Percentiles rank a stretch among this genome's conserved stretches.
These are phyloP conservation scores for Terana coerulea DNA, from an alignment of 768 basidiomycete genomes.

Conservation along the genomic window DNA sequence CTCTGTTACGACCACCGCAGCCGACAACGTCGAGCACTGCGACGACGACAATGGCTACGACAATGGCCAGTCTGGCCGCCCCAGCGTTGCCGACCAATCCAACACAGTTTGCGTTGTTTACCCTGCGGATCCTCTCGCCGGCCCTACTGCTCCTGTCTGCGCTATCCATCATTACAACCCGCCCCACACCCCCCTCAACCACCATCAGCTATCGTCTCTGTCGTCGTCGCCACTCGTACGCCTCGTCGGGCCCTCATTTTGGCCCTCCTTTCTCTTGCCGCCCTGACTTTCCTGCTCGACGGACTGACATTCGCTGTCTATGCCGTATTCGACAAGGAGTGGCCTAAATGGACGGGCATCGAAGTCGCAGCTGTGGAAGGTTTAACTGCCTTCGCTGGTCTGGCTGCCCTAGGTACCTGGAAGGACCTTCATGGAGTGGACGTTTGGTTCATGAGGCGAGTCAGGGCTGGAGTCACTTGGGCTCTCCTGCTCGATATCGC, in stretches of 20 bases:
- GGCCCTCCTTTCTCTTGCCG: constrained; percentile 59
- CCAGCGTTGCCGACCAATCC: constrained; percentile 14
- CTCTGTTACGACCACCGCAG: constrained; percentile 19
- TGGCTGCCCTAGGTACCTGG: constrained; percentile 75
- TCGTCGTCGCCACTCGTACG: constrained; percentile 66
- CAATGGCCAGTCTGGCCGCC: constrained; percentile 10
- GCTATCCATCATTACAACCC: constrained; percentile 53
- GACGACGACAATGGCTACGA: constrained; percentile 30
- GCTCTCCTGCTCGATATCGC: constrained; percentile 59
- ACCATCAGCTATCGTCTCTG: constrained; percentile 68
- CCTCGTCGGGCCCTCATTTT: constrained; percentile 80
- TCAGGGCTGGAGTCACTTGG: constrained; percentile 50
- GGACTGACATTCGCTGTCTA: constrained; percentile 67
- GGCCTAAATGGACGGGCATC: constrained; percentile 61
- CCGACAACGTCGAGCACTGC: constrained; percentile 26
- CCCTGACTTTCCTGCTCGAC: constrained; percentile 75
- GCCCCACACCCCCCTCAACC: constrained; percentile 39
- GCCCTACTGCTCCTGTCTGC: constrained; percentile 58
- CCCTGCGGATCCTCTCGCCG: constrained; percentile 65
- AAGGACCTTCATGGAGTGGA: constrained; percentile 70
- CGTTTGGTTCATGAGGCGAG: constrained; percentile 59
- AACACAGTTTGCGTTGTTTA: constrained; percentile 39
- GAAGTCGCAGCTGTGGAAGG: constrained; percentile 68
- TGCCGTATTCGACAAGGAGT: constrained; percentile 60
- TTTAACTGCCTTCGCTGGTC: constrained; percentile 63